Evolutionary conservation across 1,284 basidiomycete species (phyloP).

Genomic region (Agroathelia rolfsii): DNA sequence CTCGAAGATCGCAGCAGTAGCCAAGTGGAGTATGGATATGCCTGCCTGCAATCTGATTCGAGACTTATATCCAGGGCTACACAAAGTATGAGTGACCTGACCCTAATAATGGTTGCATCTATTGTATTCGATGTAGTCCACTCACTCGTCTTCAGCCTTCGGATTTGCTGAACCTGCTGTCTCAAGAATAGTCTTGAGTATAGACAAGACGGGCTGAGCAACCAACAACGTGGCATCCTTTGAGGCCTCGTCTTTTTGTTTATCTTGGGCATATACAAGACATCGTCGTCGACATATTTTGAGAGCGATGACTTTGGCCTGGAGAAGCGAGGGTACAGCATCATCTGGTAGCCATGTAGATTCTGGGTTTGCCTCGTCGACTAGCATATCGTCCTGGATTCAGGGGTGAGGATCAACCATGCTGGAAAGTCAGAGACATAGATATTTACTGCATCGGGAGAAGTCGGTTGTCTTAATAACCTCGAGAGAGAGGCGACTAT

Average conservation of each 20-base stretch:
- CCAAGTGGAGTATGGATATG: slow-evolving; percentile 74
- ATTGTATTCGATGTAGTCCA: slow-evolving; percentile 13
- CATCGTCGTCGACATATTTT: slow-evolving; percentile 77
- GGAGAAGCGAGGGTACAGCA: slow-evolving; percentile 42
- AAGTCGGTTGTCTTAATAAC: slow-evolving; percentile 51
- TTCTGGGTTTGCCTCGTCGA: slow-evolving; percentile 61
- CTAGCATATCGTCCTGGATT: slow-evolving; percentile 34
- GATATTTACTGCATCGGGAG: slow-evolving; percentile 36
- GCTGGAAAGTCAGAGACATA: slow-evolving; percentile 5
- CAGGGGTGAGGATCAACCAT: not conserved
- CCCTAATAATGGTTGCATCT: too few species aligned
- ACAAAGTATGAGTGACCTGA: too few species aligned
- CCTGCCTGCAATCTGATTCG: slow-evolving; percentile 78
- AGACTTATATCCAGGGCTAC: slow-evolving; percentile 49
- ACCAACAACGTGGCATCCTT: slow-evolving; percentile 55
- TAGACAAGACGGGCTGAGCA: slow-evolving; percentile 63
- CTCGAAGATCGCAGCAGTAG: slow-evolving; percentile 50
- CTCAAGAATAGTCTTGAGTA: slow-evolving; percentile 61
- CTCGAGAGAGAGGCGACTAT: slow-evolving; percentile 67
- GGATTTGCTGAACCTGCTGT: slow-evolving; percentile 54
- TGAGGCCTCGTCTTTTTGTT: too few species aligned
- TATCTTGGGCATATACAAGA: slow-evolving; percentile 62
- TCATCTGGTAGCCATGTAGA: slow-evolving; percentile 74
- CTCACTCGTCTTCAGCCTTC: slow-evolving; percentile 60
- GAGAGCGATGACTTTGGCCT: slow-evolving; percentile 65